Percentiles rank a stretch among this genome's conserved stretches.
Conservation (phyloP, 2,329 filamentous ascomycete genomes). For the Colletotrichum camelliae region DNA sequence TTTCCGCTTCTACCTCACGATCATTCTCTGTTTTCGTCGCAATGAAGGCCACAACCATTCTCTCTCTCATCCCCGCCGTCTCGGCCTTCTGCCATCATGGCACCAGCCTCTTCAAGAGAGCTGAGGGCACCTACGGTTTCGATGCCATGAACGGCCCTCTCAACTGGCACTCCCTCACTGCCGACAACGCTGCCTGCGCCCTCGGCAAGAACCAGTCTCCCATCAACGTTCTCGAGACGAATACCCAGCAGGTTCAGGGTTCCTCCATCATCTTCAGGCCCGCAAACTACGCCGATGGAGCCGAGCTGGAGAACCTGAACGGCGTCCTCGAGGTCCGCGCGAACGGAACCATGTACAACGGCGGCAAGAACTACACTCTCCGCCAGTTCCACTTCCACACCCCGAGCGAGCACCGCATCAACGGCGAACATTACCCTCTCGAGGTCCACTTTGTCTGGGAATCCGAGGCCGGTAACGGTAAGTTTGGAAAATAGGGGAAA, state of each 20-base stretch:
- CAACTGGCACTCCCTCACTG: conserved; percentile 55
- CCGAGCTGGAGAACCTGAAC: conserved; percentile 56
- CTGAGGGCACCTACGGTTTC: conserved; percentile 43
- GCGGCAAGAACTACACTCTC: conserved; percentile 45
- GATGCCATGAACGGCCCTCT: conserved; percentile 50
- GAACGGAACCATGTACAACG: conserved; percentile 50
- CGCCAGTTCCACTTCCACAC: conserved; percentile 67
- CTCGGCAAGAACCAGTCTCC: conserved; percentile 59
- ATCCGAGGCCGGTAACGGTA: conserved; percentile 27
- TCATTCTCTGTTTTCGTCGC: neutral
- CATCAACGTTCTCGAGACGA: conserved; percentile 50
- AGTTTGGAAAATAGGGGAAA: neutral
- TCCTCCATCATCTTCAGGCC: conserved; percentile 38
- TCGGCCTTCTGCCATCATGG: conserved; percentile 36
- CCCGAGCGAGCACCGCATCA: conserved; percentile 62
- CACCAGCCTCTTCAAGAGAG: conserved; percentile 35
- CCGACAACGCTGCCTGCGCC: conserved; percentile 52
- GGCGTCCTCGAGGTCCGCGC: conserved; percentile 56
- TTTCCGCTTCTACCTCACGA: neutral
- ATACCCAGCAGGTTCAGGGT: conserved; percentile 29
- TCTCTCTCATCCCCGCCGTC: conserved; percentile 26
- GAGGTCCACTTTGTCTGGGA: conserved; percentile 51
- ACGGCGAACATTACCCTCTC: conserved; percentile 43
- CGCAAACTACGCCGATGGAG: conserved; percentile 36
- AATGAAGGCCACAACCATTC: conserved; percentile 26